phyloP scores from a whole-genome alignment of 2,329 filamentous ascomycete genomes.

The Aspergillus hortae region DNA sequence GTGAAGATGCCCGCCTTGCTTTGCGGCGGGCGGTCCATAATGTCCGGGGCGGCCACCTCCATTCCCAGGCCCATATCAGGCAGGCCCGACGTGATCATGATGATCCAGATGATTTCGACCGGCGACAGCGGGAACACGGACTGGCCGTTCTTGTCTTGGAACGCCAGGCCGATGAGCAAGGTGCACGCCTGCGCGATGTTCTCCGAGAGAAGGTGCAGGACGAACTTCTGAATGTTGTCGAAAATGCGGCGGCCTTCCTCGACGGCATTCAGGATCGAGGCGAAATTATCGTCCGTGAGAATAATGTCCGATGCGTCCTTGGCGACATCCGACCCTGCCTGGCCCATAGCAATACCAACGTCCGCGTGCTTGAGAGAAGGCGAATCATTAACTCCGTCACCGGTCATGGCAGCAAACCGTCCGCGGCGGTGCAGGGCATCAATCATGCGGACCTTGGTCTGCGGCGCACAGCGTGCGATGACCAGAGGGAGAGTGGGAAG shows the following conservation, averaged over 20 bases:
- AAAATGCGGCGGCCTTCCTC: conserved; percentile 79
- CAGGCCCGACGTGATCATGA: conserved; percentile 82
- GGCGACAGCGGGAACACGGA: conserved; percentile 82
- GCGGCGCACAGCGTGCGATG: conserved; percentile 53
- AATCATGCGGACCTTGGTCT: conserved; percentile 78
- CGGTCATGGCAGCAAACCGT: conserved; percentile 77
- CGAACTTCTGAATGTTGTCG: conserved; percentile 82
- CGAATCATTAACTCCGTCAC: conserved; percentile 81
- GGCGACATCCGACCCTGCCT: conserved; percentile 73
- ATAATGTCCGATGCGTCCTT: conserved; percentile 63
- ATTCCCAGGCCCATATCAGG: conserved; percentile 82
- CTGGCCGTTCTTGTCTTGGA: conserved; percentile 64
- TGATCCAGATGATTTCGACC: conserved; percentile 84
- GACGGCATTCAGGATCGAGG: conserved; percentile 74
- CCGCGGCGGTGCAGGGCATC: conserved; percentile 54
- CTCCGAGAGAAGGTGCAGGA: conserved; percentile 70
- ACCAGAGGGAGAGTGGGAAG: conserved; percentile 53
- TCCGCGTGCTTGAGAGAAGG: conserved; percentile 75
- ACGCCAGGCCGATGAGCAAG: conserved; percentile 72
- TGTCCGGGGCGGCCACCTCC: conserved; percentile 67
- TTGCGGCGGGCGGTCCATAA: conserved; percentile 75
- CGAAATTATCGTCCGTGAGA: conserved; percentile 76
- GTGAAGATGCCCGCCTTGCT: conserved; percentile 68
- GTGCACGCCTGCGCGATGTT: conserved; percentile 80
- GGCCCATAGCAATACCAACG: conserved; percentile 80